Evolutionary conservation across 306 rosid species (phyloP).

Genomic region (Trichosanthes truncata): DNA sequence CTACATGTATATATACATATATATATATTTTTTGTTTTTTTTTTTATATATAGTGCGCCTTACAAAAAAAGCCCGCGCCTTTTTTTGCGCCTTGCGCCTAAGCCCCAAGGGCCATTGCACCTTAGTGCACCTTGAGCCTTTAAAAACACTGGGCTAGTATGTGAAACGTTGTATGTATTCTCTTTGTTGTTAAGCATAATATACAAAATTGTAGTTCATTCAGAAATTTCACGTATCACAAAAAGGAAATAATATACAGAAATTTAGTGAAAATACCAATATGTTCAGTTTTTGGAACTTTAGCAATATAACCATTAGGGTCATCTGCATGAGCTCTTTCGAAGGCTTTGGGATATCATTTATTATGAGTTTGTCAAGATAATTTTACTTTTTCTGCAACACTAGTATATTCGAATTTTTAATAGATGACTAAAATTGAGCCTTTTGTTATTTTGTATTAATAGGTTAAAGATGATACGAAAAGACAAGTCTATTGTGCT

Average conservation of each 20-base stretch:
- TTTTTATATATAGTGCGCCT: too few relatives aligned
- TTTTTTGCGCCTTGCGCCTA: too few relatives aligned
- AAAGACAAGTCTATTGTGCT: constrained; percentile 86
- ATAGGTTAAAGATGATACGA: constrained; percentile 83
- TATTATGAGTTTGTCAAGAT: neutral
- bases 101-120: too few relatives aligned
- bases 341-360: neutral
- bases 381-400: neutral
- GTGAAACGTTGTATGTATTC: neutral
- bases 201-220: neutral
- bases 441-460: constrained; percentile 18
- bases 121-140: too few relatives aligned
- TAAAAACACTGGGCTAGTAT: too few relatives aligned
- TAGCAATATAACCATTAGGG: neutral
- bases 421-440: neutral
- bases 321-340: neutral
- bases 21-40: too few relatives aligned
- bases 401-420: neutral
- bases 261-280: neutral
- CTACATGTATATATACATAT: too few relatives aligned
- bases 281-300: neutral
- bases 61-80: too few relatives aligned
- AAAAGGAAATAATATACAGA: neutral
- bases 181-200: neutral
- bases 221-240: neutral